These are phyloP conservation scores for Arthrinium puccinioides DNA, from an alignment of 2,329 filamentous ascomycete genomes.

Conservation along the genomic window DNA sequence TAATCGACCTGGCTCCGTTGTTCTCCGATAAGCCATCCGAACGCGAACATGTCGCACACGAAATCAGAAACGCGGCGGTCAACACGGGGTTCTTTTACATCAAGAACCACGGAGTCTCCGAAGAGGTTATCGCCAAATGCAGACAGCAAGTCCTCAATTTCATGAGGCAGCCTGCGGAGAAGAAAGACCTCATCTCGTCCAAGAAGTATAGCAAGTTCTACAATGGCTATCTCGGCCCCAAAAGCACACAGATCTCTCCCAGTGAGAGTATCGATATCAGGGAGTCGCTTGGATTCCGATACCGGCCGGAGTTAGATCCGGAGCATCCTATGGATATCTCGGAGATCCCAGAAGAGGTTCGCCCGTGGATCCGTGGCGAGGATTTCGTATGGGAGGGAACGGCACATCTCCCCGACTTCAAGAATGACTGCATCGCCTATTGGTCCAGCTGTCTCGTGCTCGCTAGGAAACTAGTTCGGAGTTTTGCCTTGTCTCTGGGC, in stretches of 20 bases:
- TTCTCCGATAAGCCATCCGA: slow-evolving; percentile 27
- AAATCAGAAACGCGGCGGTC: slow-evolving; percentile 37
- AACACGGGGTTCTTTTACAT: slow-evolving; percentile 51
- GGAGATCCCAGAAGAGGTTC: slow-evolving; percentile 34
- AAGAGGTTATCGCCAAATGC: slow-evolving; percentile 24
- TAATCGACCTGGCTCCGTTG: slow-evolving; percentile 41
- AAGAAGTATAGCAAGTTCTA: slow-evolving; percentile 30
- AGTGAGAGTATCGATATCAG: slow-evolving; percentile 41
- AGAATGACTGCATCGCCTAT: slow-evolving; percentile 36
- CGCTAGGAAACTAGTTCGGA: slow-evolving; percentile 40
- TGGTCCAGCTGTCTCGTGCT: slow-evolving; percentile 41
- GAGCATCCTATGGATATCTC: slow-evolving; percentile 29
- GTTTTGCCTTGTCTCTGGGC: slow-evolving; percentile 47
- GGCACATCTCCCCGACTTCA: slow-evolving; percentile 38
- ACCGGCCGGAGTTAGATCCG: slow-evolving; percentile 45
- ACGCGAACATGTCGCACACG: slow-evolving; percentile 29
- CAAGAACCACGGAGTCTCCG: slow-evolving; percentile 38
- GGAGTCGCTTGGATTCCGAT: slow-evolving; percentile 44
- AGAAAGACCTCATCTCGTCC: slow-evolving; percentile 31
- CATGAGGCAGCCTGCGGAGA: slow-evolving; percentile 36
- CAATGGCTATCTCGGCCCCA: slow-evolving; percentile 39
- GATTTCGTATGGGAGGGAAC: slow-evolving; percentile 47
- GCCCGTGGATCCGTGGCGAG: slow-evolving; percentile 34
- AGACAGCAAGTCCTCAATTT: slow-evolving; percentile 29
- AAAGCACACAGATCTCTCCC: slow-evolving; percentile 38